Conservation (phyloP, 2,329 filamentous ascomycete species). For the Canariomyces notabilis region DNA sequence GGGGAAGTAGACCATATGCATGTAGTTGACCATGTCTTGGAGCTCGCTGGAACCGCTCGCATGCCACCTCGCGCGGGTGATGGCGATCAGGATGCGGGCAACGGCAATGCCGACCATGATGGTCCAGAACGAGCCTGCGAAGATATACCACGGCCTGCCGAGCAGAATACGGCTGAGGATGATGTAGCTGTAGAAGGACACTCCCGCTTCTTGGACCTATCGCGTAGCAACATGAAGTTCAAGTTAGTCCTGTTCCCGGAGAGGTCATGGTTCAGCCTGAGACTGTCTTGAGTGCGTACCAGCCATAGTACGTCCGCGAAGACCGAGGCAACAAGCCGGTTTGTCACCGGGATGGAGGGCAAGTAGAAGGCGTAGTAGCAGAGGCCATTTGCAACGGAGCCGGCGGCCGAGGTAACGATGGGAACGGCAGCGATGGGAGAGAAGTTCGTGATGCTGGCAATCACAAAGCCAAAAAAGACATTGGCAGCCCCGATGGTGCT, state of each 20-base stretch:
- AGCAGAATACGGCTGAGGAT: slow-evolving; percentile 48
- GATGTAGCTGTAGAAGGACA: slow-evolving; percentile 47
- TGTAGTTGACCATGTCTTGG: slow-evolving; percentile 32
- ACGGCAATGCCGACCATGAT: slow-evolving; percentile 49
- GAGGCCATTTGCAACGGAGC: slow-evolving; percentile 39
- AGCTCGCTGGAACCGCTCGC: slow-evolving; percentile 21
- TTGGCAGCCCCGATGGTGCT: slow-evolving; percentile 40
- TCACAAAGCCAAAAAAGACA: slow-evolving; percentile 35
- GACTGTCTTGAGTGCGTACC: slow-evolving; percentile 23
- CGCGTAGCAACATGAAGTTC: background rate
- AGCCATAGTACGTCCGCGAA: slow-evolving; percentile 40
- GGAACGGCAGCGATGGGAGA: slow-evolving; percentile 37
- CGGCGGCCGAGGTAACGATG: slow-evolving; percentile 34
- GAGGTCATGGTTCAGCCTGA: background rate
- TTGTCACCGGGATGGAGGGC: slow-evolving; percentile 20
- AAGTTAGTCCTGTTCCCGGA: background rate
- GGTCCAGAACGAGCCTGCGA: slow-evolving; percentile 51
- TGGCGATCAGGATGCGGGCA: slow-evolving; percentile 40
- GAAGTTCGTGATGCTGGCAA: slow-evolving; percentile 37
- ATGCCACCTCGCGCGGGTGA: slow-evolving; percentile 28
- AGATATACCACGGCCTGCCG: slow-evolving; percentile 37
- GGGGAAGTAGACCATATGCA: slow-evolving; percentile 40
- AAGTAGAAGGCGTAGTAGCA: slow-evolving; percentile 41
- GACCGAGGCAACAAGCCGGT: slow-evolving; percentile 32
- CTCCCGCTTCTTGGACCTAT: slow-evolving; percentile 41